phyloP scores from a whole-genome alignment of 148 eudicot genomes.

The Mesembryanthemum crystallinum region DNA sequence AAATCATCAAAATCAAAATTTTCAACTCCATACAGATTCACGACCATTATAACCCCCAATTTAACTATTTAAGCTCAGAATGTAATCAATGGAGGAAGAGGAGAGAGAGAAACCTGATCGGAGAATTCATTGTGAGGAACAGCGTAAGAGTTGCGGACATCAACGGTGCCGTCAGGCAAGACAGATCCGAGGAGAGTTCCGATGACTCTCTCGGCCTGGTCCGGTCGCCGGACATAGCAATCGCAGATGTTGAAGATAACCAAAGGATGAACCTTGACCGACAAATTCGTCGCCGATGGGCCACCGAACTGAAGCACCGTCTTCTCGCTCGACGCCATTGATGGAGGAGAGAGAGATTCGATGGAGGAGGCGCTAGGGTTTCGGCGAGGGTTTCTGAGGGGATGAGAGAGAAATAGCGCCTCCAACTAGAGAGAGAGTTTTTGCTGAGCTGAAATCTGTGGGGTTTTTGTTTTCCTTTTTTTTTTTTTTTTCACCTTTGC shows the following conservation, averaged over 20 bases:
- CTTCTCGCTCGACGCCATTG: slow-evolving; percentile 52
- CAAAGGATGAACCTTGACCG: slow-evolving; percentile 81
- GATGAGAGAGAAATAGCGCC: background rate
- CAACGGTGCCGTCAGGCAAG: slow-evolving; percentile 76
- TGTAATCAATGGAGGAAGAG: background rate
- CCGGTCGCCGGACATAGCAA: slow-evolving; percentile 82
- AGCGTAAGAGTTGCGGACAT: slow-evolving; percentile 82
- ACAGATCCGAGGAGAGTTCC: slow-evolving; percentile 91
- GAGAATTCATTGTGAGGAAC: slow-evolving; percentile 89
- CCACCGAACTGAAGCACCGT: slow-evolving; percentile 58
- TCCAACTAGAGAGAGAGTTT: too few relatives aligned
- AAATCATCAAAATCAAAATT: background rate
- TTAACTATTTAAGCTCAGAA: background rate
- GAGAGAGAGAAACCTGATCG: slow-evolving; percentile 59
- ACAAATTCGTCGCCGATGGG: slow-evolving; percentile 38
- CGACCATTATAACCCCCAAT: background rate
- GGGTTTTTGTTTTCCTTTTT: background rate
- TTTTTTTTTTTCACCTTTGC: too few relatives aligned
- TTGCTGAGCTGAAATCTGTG: background rate
- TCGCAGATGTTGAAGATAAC: slow-evolving; percentile 90
- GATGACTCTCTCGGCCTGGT: slow-evolving; percentile 87
- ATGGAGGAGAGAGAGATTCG: background rate
- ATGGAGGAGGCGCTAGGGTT: slow-evolving; percentile 23
- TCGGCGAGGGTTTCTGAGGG: slow-evolving; percentile 15
- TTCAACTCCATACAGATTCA: background rate